Evolutionary conservation across 345 rosid species (phyloP).

Genomic region (Lepidium didymum): DNA sequence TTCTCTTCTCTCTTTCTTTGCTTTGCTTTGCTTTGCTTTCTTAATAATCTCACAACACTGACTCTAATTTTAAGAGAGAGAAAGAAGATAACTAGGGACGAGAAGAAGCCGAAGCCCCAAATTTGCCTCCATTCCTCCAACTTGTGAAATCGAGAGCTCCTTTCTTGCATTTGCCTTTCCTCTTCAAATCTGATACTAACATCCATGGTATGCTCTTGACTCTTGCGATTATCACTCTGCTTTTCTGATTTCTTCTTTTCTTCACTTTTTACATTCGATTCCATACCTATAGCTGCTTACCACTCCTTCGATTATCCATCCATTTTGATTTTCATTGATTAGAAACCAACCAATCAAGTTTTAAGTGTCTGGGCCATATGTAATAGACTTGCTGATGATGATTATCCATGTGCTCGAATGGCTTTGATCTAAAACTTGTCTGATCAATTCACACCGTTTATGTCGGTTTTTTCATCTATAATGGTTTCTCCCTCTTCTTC

Average conservation of each 20-base stretch:
- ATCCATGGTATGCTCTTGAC: not conserved
- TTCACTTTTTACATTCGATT: too few species aligned
- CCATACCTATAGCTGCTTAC: too few species aligned
- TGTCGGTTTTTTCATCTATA: too few species aligned
- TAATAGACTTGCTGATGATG: too few species aligned
- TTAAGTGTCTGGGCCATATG: too few species aligned
- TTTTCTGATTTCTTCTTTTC: not conserved
- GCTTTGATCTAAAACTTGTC: not conserved
- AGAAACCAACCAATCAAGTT: too few species aligned
- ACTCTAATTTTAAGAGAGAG: not conserved
- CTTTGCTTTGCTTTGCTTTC: not conserved
- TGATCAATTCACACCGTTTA: not conserved
- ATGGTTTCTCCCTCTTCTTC: too few species aligned
- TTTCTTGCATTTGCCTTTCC: conserved; percentile 2
- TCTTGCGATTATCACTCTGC: not conserved
- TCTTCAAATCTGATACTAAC: not conserved
- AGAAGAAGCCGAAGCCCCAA: conserved; percentile 4
- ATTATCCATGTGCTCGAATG: not conserved
- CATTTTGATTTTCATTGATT: too few species aligned
- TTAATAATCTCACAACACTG: not conserved
- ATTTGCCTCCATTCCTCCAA: not conserved
- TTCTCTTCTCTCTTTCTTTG: not conserved
- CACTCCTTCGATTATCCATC: not conserved
- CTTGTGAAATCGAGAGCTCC: not conserved
- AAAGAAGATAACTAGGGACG: not conserved